These are phyloP conservation scores for Umbelopsis vinacea DNA, from an alignment of 192 early-diverging fungal species.

Conservation along the genomic window DNA sequence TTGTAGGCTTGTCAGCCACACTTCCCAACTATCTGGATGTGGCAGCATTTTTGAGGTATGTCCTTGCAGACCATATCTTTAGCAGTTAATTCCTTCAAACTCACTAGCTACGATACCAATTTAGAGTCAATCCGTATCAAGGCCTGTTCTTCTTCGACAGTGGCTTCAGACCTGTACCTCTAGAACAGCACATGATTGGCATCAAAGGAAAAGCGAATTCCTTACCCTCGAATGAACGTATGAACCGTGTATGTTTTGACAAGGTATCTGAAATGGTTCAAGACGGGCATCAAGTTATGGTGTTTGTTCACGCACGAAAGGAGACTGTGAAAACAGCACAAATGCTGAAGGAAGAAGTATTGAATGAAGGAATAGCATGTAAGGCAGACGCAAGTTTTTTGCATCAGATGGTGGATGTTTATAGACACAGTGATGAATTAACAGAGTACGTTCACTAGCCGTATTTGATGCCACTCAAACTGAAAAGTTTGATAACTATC, in stretches of 20 bases:
- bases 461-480: slow-evolving; percentile 67
- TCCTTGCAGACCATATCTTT: not conserved
- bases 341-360: slow-evolving; percentile 42
- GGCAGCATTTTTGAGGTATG: slow-evolving; percentile 78
- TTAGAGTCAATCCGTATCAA: slow-evolving; percentile 70
- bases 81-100: not conserved
- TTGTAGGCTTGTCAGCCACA: slow-evolving; percentile 93
- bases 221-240: slow-evolving; percentile 85
- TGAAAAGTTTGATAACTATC: slow-evolving; percentile 51
- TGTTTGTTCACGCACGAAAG: slow-evolving; percentile 98
- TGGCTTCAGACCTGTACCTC: slow-evolving; percentile 89
- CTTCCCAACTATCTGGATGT: slow-evolving; percentile 97
- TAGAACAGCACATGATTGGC: slow-evolving; percentile 96
- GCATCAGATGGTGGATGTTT: not conserved
- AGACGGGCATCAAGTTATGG: slow-evolving; percentile 81
- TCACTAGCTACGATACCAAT: not conserved
- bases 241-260: slow-evolving; percentile 98
- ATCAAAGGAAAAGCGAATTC: slow-evolving; percentile 83
- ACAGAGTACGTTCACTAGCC: slow-evolving; percentile 19
- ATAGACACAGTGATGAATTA: too few species aligned
- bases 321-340: slow-evolving; percentile 97
- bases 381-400: not conserved
- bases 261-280: slow-evolving; percentile 88
- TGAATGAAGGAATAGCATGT: slow-evolving; percentile 13
- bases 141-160: slow-evolving; percentile 96